phyloP scores from a whole-genome alignment of 768 basidiomycete genomes.

The Trametes cubensis region DNA sequence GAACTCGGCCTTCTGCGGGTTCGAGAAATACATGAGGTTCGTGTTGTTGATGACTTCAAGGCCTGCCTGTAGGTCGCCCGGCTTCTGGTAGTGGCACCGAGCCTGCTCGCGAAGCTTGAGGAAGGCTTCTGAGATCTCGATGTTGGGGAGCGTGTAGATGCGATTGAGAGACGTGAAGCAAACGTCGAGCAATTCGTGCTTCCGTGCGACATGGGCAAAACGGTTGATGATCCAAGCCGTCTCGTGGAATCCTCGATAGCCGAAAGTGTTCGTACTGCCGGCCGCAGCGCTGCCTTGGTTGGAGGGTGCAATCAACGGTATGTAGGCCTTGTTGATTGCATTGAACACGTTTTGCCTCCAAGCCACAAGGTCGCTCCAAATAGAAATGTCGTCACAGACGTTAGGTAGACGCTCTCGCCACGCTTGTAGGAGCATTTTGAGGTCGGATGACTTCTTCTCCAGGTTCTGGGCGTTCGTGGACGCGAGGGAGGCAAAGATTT shows the following conservation, averaged over 20 bases:
- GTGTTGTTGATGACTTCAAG: conserved; percentile 99
- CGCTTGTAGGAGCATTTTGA: conserved; percentile 94
- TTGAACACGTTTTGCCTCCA: conserved; percentile 99
- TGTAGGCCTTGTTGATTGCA: conserved; percentile 94
- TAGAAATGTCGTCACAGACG: conserved; percentile 93
- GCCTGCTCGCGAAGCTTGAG: conserved; percentile 98
- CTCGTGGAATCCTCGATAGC: conserved; percentile 97
- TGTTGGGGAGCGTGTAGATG: conserved; percentile 98
- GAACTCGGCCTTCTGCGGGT: conserved; percentile 95
- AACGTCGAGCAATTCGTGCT: conserved; percentile 94
- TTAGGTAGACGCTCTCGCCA: conserved; percentile 98
- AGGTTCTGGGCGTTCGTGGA: conserved; percentile 86
- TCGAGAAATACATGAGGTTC: conserved; percentile 97
- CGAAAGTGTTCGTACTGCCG: conserved; percentile 75
- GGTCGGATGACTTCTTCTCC: conserved; percentile 92
- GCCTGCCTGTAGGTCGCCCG: conserved; percentile 89
- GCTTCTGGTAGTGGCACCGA: conserved; percentile 95
- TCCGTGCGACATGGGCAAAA: conserved; percentile 96
- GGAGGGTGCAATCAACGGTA: conserved; percentile 76
- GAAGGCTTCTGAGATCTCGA: conserved; percentile 99
- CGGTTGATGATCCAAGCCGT: conserved; percentile 99
- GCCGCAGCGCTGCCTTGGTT: conserved; percentile 52
- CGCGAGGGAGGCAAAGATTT: conserved; percentile 89
- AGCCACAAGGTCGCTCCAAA: conserved; percentile 99
- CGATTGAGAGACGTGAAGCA: conserved; percentile 94